These are phyloP conservation scores for Viola odorata DNA, from an alignment of 345 rosid species.

Conservation along the genomic window DNA sequence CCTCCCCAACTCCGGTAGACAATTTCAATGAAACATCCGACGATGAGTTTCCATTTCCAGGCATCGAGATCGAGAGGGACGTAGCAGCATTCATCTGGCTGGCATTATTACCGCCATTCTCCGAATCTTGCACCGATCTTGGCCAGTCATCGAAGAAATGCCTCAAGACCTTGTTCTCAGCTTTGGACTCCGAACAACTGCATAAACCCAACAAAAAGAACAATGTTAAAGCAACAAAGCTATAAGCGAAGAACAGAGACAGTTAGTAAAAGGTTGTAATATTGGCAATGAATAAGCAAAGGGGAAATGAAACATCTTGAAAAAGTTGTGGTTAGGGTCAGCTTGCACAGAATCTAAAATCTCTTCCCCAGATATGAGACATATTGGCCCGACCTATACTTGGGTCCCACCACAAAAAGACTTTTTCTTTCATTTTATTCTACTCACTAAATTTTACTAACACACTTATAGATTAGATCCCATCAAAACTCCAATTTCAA, in stretches of 20 bases:
- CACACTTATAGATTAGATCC: too few relatives aligned
- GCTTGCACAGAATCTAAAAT: constrained; percentile 42
- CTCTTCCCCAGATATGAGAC: constrained; percentile 26
- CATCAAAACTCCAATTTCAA: background rate
- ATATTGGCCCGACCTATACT: constrained; percentile 12
- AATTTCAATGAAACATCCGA: constrained; percentile 86
- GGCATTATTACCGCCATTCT: constrained; percentile 29
- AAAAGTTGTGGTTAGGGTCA: constrained; percentile 49
- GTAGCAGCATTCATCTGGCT: constrained; percentile 41
- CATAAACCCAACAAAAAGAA: constrained; percentile 12
- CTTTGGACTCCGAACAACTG: constrained; percentile 45
- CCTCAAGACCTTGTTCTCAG: constrained; percentile 48
- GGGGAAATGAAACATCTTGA: background rate
- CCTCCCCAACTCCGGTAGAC: constrained; percentile 57
- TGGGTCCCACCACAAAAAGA: constrained; percentile 24
- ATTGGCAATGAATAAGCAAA: background rate
- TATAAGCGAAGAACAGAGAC: background rate
- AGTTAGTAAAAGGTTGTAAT: background rate
- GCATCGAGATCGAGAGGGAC: constrained; percentile 64
- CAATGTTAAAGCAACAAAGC: constrained; percentile 7
- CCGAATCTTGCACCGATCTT: constrained; percentile 41
- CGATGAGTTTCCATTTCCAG: constrained; percentile 62
- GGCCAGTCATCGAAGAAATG: constrained; percentile 95
- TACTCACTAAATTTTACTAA: too few relatives aligned
- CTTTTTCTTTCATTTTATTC: background rate